Conservation (phyloP, 148 eudicot genomes). For the Heliosperma pusillum region DNA sequence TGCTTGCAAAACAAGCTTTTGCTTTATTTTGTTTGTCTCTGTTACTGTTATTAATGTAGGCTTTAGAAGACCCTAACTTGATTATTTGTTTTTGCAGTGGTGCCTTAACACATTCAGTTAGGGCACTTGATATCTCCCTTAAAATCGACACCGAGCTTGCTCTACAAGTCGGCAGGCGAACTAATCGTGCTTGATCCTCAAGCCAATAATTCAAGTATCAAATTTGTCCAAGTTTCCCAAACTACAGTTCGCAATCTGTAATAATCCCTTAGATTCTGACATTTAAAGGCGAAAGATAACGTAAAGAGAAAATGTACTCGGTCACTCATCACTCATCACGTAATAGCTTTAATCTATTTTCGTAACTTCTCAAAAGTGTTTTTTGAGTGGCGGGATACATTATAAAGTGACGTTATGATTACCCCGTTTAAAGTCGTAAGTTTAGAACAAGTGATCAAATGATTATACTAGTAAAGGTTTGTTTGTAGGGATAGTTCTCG, state of each 20-base stretch:
- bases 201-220: background rate
- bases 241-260: background rate
- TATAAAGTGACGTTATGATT: too few species aligned
- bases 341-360: too few species aligned
- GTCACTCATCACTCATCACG: too few species aligned
- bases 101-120: slow-evolving; percentile 82
- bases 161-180: slow-evolving; percentile 86
- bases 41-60: background rate
- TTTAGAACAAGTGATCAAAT: too few species aligned
- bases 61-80: background rate
- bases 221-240: background rate
- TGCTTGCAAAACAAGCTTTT: background rate
- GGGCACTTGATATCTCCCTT: slow-evolving; percentile 86
- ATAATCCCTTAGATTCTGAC: background rate
- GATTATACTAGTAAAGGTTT: too few species aligned
- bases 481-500: too few species aligned
- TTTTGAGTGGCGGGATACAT: too few species aligned
- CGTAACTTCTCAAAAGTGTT: too few species aligned
- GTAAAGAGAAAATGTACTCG: too few species aligned
- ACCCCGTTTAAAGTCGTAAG: too few species aligned
- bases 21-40: background rate
- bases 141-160: slow-evolving; percentile 93
- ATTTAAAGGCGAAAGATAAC: too few species aligned
- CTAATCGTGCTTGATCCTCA: slow-evolving; percentile 64
- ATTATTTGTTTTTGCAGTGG: slow-evolving; percentile 45